Percentiles rank a stretch among this genome's conserved stretches.
phyloP scores from a whole-genome alignment of 805 yeast species.

The Sungouiella thailandica region DNA sequence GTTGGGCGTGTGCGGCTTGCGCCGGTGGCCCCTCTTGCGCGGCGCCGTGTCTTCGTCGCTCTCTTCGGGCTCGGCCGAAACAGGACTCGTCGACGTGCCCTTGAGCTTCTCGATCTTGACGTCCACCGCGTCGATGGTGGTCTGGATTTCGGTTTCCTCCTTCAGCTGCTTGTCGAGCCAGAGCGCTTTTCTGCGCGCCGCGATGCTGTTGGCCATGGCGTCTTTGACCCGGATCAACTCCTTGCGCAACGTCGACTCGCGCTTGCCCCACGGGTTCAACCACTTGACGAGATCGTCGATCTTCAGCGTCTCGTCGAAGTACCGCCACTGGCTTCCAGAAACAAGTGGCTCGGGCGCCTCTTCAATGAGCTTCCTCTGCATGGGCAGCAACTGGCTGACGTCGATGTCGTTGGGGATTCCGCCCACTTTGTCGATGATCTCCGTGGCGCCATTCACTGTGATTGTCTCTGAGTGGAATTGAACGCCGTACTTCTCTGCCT shows the following conservation, averaged over 20 bases:
- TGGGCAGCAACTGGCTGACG: constrained; percentile 22
- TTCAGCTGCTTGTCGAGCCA: constrained; percentile 38
- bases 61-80: constrained; percentile 31
- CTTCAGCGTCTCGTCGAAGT: constrained; percentile 56
- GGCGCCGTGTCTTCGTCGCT: constrained; percentile 22
- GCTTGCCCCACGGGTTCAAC: constrained; percentile 69
- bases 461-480: constrained; percentile 21
- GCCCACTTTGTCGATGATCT: constrained; percentile 9
- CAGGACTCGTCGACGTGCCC: constrained; percentile 6
- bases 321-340: constrained; percentile 61
- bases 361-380: constrained; percentile 61
- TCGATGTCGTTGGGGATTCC: constrained; percentile 11
- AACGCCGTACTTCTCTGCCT: constrained; percentile 26
- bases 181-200: constrained; percentile 53
- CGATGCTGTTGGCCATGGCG: constrained; percentile 49
- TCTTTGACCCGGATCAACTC: constrained; percentile 54
- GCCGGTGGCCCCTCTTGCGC: constrained; percentile 28
- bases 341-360: constrained; percentile 58
- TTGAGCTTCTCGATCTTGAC: constrained; percentile 4
- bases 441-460: constrained; percentile 2
- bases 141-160: constrained; percentile 15
- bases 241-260: constrained; percentile 64
- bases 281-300: constrained; percentile 53
- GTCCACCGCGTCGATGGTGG: constrained; percentile 7
- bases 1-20: constrained; percentile 22